Evolutionary conservation across 2,329 filamentous ascomycete genomes (phyloP).

Genomic region (Alternaria gaisen): DNA sequence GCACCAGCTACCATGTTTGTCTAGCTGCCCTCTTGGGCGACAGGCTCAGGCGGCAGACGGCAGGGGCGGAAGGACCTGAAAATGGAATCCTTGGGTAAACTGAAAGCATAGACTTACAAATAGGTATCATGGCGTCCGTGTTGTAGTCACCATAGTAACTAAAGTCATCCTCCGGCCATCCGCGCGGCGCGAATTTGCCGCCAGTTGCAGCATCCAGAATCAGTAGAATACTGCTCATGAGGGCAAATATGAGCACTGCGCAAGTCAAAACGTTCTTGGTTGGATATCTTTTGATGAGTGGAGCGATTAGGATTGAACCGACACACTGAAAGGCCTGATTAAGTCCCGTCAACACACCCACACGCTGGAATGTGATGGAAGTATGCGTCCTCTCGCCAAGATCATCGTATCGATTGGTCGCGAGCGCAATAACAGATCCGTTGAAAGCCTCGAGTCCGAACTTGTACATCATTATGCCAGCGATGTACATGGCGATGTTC

Average conservation of each 20-base stretch:
- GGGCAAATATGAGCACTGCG: conserved; percentile 57
- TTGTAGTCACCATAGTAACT: conserved; percentile 60
- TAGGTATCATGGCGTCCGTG: conserved; percentile 61
- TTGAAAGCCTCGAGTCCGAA: conserved; percentile 63
- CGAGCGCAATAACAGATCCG: conserved; percentile 60
- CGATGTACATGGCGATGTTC: conserved; percentile 53
- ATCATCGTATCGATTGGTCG: conserved; percentile 61
- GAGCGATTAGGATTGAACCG: conserved; percentile 61
- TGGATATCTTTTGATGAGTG: conserved; percentile 59
- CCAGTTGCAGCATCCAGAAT: conserved; percentile 61
- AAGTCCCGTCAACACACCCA: conserved; percentile 59
- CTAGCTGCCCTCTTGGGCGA: not conserved
- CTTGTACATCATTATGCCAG: conserved; percentile 63
- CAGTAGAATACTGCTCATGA: conserved; percentile 59
- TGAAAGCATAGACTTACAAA: conserved; percentile 45
- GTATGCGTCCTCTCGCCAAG: conserved; percentile 47
- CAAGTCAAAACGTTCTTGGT: conserved; percentile 58
- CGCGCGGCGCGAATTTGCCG: conserved; percentile 52
- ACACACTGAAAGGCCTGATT: conserved; percentile 63
- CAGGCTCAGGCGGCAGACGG: not conserved
- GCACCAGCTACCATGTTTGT: not conserved
- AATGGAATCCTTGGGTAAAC: not conserved
- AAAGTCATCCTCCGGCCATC: conserved; percentile 51
- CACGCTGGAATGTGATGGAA: conserved; percentile 57
- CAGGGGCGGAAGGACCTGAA: too few species aligned